Conservation (phyloP, 164 flowering plant genomes). For the Chimonanthus praecox region DNA sequence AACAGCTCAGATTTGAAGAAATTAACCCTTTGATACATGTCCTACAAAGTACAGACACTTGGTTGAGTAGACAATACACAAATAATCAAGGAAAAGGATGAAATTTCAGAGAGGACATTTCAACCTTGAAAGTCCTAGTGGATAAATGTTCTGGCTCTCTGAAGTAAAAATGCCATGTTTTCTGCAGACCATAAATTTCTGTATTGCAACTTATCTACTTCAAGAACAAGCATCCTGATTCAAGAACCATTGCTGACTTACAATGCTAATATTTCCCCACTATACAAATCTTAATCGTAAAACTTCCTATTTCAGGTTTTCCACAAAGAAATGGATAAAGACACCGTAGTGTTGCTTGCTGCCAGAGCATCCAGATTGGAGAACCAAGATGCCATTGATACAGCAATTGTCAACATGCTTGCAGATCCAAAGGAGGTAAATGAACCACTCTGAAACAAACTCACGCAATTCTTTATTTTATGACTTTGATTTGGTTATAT, state of each 20-base stretch:
- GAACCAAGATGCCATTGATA: constrained; percentile 91
- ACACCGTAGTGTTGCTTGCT: constrained; percentile 60
- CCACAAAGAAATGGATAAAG: constrained; percentile 56
- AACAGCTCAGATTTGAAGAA: too few species aligned
- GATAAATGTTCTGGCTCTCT: too few species aligned
- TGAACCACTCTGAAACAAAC: not conserved
- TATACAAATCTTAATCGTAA: not conserved
- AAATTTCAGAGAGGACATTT: too few species aligned
- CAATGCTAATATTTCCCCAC: not conserved
- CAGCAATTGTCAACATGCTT: constrained; percentile 75
- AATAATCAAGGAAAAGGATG: too few species aligned
- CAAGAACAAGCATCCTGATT: not conserved
- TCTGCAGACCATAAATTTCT: too few species aligned
- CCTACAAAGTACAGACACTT: too few species aligned
- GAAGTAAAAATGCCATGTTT: too few species aligned
- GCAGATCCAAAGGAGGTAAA: constrained; percentile 89
- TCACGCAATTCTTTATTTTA: not conserved
- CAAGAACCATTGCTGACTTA: not conserved
- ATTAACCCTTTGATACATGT: too few species aligned
- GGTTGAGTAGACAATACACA: too few species aligned
- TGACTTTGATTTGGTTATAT: not conserved
- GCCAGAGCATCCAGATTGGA: constrained; percentile 85
- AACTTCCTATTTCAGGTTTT: constrained; percentile 45
- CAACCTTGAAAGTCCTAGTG: too few species aligned
- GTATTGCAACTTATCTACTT: not conserved